phyloP scores from a whole-genome alignment of 2,329 filamentous ascomycete genomes.

The Arthroderma uncinatum region DNA sequence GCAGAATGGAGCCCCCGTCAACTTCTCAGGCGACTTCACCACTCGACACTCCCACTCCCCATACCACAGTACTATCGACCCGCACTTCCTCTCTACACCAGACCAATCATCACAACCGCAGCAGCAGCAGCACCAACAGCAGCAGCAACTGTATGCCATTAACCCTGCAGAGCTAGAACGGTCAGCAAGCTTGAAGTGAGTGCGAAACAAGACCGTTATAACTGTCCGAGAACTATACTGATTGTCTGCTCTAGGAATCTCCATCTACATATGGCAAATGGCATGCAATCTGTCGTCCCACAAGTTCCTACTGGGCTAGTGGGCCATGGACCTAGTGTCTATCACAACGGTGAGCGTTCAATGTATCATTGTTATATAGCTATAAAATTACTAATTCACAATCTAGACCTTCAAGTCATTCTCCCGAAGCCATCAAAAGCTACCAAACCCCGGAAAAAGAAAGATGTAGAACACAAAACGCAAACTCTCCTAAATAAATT shows the following conservation, averaged over 20 bases:
- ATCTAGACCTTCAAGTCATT: neutral
- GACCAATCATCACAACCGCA: slow-evolving; percentile 4
- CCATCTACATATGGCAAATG: slow-evolving; percentile 4
- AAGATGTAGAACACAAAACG: slow-evolving; percentile 5
- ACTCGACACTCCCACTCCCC: slow-evolving; percentile 16
- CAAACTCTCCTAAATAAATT: slow-evolving; percentile 17
- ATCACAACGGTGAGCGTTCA: neutral
- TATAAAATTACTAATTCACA: neutral
- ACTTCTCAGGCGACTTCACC: slow-evolving; percentile 24
- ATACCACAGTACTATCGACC: slow-evolving; percentile 31
- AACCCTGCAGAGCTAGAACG: slow-evolving; percentile 16
- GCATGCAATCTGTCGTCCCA: neutral
- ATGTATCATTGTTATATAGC: neutral
- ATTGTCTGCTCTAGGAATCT: neutral
- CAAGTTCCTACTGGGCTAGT: neutral
- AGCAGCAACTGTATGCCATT: slow-evolving; percentile 10
- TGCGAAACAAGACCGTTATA: neutral
- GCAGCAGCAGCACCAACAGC: slow-evolving; percentile 1
- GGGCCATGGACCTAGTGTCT: neutral
- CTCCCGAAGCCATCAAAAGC: slow-evolving; percentile 13
- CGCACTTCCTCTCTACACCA: slow-evolving; percentile 26
- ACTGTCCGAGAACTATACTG: neutral
- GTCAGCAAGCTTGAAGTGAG: slow-evolving; percentile 7
- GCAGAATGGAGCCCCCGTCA: slow-evolving; percentile 15
- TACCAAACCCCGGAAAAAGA: slow-evolving; percentile 10